Conservation (phyloP, 1,284 basidiomycete genomes). For the Coniophora puteana region DNA sequence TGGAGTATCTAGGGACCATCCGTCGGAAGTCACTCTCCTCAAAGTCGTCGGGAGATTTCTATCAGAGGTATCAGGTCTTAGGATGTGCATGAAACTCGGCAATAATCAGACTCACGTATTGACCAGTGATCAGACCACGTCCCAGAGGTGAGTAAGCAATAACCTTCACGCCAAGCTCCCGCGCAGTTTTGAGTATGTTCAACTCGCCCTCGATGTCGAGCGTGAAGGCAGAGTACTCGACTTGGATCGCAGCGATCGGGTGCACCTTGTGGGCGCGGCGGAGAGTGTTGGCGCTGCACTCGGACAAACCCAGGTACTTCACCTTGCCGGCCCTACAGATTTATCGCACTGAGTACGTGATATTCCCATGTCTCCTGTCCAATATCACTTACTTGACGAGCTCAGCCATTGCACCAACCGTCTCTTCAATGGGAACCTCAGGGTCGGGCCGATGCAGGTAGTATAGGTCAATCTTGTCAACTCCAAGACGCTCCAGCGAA, state of each 20-base stretch:
- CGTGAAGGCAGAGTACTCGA: constrained; percentile 43
- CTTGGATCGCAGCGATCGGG: constrained; percentile 40
- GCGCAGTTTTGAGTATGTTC: constrained; percentile 22
- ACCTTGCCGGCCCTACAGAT: constrained; percentile 38
- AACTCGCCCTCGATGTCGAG: constrained; percentile 27
- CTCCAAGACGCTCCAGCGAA: constrained; percentile 28
- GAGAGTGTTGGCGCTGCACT: constrained; percentile 40
- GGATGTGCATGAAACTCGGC: background rate
- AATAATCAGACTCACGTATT: constrained; percentile 28
- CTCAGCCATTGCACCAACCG: constrained; percentile 30
- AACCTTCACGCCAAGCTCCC: constrained; percentile 28
- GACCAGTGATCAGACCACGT: constrained; percentile 41
- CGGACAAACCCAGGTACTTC: constrained; percentile 42
- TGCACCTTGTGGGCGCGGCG: constrained; percentile 39
- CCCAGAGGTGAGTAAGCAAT: constrained; percentile 43
- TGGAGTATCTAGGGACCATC: constrained; percentile 19
- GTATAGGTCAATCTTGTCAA: constrained; percentile 29
- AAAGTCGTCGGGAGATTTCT: constrained; percentile 38
- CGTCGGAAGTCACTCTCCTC: constrained; percentile 33
- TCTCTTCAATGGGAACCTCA: constrained; percentile 18
- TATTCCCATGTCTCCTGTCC: background rate
- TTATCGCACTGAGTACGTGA: too few relatives aligned
- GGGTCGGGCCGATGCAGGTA: constrained; percentile 28
- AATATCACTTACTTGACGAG: constrained; percentile 25
- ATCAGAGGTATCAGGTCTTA: background rate